A percentile compares a stretch with the other conserved stretches of the same genome.
Evolutionary conservation across 208 protist genomes (phyloP).

Genomic region (Crithidia fasciculata): DNA sequence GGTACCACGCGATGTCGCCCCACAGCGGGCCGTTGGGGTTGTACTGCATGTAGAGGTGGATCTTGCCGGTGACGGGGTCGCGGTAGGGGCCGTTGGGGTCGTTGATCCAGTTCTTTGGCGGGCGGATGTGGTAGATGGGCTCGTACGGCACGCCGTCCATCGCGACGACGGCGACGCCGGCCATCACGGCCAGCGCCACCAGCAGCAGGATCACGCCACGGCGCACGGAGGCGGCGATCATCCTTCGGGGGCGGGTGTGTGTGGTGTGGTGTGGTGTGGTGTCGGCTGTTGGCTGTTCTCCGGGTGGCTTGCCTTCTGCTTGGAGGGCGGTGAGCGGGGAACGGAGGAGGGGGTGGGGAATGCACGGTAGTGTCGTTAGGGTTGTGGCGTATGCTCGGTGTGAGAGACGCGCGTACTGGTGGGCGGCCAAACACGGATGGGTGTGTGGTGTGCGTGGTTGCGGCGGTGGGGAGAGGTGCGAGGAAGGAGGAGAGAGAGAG

Average conservation of each 20-base stretch:
- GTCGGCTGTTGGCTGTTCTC: too few species aligned
- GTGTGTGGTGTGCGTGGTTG: too few species aligned
- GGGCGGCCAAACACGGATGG: too few species aligned
- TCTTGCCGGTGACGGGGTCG: conserved; percentile 43
- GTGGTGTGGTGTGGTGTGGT: too few species aligned
- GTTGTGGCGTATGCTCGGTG: too few species aligned
- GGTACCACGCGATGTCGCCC: conserved; percentile 52
- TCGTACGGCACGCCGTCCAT: conserved; percentile 27
- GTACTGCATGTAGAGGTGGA: conserved; percentile 74
- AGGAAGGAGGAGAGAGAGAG: not conserved
- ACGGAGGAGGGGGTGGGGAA: too few species aligned
- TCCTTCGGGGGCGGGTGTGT: not conserved
- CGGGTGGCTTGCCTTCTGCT: too few species aligned
- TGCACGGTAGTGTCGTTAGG: too few species aligned
- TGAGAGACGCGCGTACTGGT: too few species aligned
- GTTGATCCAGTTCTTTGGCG: conserved; percentile 58
- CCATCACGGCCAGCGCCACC: conserved; percentile 17
- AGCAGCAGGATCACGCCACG: conserved; percentile 18
- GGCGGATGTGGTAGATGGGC: conserved; percentile 50
- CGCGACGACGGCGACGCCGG: conserved; percentile 1
- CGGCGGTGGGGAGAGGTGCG: too few species aligned
- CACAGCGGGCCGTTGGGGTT: conserved; percentile 48
- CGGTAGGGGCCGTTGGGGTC: conserved; percentile 67
- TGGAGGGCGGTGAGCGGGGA: too few species aligned
- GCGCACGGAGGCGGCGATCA: conserved; percentile 17